Evolutionary conservation across 202 grass and related monocot species (phyloP).

Genomic region (Setaria viridis): DNA sequence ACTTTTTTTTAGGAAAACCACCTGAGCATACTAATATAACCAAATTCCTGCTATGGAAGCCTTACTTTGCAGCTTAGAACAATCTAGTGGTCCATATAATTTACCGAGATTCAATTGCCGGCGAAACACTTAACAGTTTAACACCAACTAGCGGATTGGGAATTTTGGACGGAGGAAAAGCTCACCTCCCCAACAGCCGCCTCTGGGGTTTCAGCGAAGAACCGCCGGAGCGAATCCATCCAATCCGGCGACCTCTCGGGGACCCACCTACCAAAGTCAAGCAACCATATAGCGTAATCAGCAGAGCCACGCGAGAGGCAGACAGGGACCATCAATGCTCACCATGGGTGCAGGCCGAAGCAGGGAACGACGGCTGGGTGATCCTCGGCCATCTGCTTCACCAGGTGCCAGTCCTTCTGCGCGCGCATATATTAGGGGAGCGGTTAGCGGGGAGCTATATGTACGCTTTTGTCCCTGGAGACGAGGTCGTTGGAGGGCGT

Average conservation of each 20-base stretch:
- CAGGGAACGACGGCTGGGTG: slow-evolving; percentile 76
- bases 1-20: too few species aligned
- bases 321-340: neutral
- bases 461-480: neutral
- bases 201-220: slow-evolving; percentile 63
- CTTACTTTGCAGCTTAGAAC: slow-evolving; percentile 2
- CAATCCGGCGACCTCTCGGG: slow-evolving; percentile 78
- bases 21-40: too few species aligned
- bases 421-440: neutral
- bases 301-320: neutral
- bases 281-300: neutral
- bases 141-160: neutral
- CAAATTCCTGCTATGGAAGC: neutral
- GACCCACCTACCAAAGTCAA: slow-evolving; percentile 61
- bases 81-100: neutral
- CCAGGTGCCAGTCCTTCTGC: slow-evolving; percentile 81
- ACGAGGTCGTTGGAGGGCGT: neutral
- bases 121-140: neutral
- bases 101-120: neutral
- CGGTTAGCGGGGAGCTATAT: neutral
- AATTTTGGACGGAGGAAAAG: neutral
- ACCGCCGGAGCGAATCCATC: slow-evolving; percentile 65
- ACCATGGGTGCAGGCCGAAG: slow-evolving; percentile 89
- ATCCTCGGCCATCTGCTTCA: slow-evolving; percentile 81
- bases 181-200: slow-evolving; percentile 87